Base-by-base conservation (phyloP, 148 eudicot genomes). In the Gaultheria prostrata region DNA sequence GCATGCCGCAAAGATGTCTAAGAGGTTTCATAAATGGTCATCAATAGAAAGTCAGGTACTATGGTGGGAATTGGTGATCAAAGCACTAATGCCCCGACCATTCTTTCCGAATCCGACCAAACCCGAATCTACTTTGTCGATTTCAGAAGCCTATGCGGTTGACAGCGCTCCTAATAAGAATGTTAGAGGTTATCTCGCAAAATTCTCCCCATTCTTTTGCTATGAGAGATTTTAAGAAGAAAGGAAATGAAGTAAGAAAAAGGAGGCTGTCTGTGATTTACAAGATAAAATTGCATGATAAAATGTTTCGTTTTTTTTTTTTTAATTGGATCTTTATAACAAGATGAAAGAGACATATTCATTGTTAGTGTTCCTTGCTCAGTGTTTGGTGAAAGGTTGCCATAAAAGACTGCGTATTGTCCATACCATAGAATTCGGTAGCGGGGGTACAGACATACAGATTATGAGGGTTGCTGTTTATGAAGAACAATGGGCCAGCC, bases 381-480 rank as follows among this genome's bases (percentile, higher is more conserved):
- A 97, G 99, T 97, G 99, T 85, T 90, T 97, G 93, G 99, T 97
- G 57, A 97, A 97, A 89, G 99, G 99, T 85, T 97, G 98, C 87
- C 99, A 97, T 86, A 97, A 95, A 88, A 91, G 99, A 88, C 82
- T 97, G 83, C 99, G 99, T n/a, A 88, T 95, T 78, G 96, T 91
- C 84, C 99, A 97, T 87, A 95, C 98, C 71, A 92, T 97, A 87
- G 99, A 95, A 87, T 93, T 97, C 89, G 91, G 94, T 85, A 91
- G 91, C 84, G 98, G 95, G 48, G 98, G 97, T 46, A 88, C 95
- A 28, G 96, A 97, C 82, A 92, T 97, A 84, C 99, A 95, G 87
- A 97, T 93, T 76, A 84, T 97, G 86, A 89, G 99, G 87, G 92
- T 95, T 84, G 99, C 99, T 88, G 90, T 95, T 54, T 97, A 95